Conservation (phyloP, 352 stramenopile genomes). For the Globisporangium nodosum region DNA sequence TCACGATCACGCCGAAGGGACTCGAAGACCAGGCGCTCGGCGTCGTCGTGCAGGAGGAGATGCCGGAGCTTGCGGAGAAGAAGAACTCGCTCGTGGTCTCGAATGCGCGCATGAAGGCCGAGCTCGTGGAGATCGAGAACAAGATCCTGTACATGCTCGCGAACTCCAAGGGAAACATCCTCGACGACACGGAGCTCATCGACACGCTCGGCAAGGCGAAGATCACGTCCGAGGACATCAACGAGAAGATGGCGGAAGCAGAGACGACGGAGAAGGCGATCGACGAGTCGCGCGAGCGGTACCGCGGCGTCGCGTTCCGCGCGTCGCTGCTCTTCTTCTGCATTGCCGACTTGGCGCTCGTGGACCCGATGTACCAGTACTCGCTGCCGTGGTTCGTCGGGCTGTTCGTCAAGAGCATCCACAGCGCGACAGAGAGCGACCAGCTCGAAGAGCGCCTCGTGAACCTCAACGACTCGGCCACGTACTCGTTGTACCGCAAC, state of each 20-base stretch:
- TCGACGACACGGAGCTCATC: constrained; percentile 92
- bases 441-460: constrained; percentile 77
- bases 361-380: constrained; percentile 95
- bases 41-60: constrained; percentile 91
- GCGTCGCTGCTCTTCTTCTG: constrained; percentile 91
- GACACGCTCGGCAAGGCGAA: constrained; percentile 90
- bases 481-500: constrained; percentile 92
- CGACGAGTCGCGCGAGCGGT: constrained; percentile 86
- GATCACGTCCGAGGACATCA: constrained; percentile 90
- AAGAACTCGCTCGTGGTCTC: constrained; percentile 92
- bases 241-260: constrained; percentile 89
- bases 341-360: constrained; percentile 85
- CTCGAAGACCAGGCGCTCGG: constrained; percentile 90
- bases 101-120: constrained; percentile 89
- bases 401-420: constrained; percentile 89
- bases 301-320: constrained; percentile 86
- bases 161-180: constrained; percentile 91
- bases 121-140: constrained; percentile 92
- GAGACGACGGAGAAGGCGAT: constrained; percentile 91
- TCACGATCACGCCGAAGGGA: constrained; percentile 88
- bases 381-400: constrained; percentile 91
- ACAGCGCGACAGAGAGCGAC: constrained; percentile 72
- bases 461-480: constrained; percentile 90
- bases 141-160: constrained; percentile 92
- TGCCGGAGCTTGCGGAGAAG: constrained; percentile 91